Conservation (phyloP, 176 grass and related monocot genomes). For the Echinochloa phyllopogon region DNA sequence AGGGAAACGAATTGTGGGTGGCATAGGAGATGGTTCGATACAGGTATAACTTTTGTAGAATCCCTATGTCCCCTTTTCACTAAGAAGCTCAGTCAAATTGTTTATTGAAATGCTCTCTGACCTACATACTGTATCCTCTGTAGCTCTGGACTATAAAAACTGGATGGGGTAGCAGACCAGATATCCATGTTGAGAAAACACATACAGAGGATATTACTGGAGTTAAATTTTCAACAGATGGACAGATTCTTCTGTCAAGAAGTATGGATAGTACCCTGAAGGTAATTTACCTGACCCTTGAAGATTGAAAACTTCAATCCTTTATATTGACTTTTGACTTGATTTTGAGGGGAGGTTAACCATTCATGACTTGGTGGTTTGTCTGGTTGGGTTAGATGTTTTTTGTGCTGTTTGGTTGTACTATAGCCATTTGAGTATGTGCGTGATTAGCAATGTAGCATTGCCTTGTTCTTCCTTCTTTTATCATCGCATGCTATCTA, state of each 20-base stretch:
- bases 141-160: constrained; percentile 96
- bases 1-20: constrained; percentile 87
- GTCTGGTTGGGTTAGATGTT: not conserved
- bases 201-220: constrained; percentile 95
- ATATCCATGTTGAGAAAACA: constrained; percentile 84
- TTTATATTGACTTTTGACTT: not conserved
- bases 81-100: not conserved
- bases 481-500: constrained; percentile 40
- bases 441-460: constrained; percentile 16
- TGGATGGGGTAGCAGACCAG: constrained; percentile 98
- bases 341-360: constrained; percentile 1
- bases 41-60: constrained; percentile 60
- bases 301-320: constrained; percentile 17
- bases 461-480: constrained; percentile 7
- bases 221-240: constrained; percentile 92
- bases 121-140: constrained; percentile 27
- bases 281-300: constrained; percentile 50
- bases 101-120: constrained; percentile 28
- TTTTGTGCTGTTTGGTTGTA: constrained; percentile 32
- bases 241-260: constrained; percentile 90
- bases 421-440: constrained; percentile 29
- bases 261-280: constrained; percentile 95
- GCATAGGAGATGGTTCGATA: constrained; percentile 93
- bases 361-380: constrained; percentile 6
- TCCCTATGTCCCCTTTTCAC: not conserved